Base-by-base conservation (phyloP, 176 grass and related monocot species). In the Alloteropsis semialata region DNA sequence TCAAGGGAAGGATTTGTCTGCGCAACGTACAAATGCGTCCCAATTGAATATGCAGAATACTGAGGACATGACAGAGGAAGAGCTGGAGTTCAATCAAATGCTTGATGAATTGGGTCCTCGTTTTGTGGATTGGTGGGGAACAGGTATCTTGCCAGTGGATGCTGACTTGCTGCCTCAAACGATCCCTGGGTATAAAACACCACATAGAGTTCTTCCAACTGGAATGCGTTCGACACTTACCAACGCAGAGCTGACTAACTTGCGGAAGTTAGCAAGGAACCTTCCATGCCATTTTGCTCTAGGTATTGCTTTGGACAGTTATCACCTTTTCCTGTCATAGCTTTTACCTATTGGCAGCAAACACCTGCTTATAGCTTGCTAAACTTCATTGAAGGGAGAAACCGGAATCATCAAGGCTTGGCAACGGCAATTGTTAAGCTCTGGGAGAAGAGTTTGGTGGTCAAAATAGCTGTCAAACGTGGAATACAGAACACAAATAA, bases 241-340 rank as follows among this genome's bases (percentile, higher is more conserved):
- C n/a, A 93, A 91, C 25, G 41, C 91, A 60, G 96, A 98, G 87
- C 65, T 91, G 14, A 98, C 93, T 54, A 89, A 93, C 87, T 78
- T 98, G 49, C 69, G 91, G 5, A 91, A 93, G 75, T 78, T 92
- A 65, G 92, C 93, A 25, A 91, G 93, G 82, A 75, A 82, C 62
- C 91, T 98, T 44, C 96, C 96, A 55, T 89, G 81, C 79, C 96
- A 98, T 90, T 98, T 98, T 93, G 93, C 96, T 79, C 87, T 98
- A 71, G 96, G 96, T 95, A 90, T 65, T 89, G 33, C 69, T 86
- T 85, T 75, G 8, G 36, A 73, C 51, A 79, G 73, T 57, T 68
- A 63, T 77, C 29, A 53, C 42, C 64, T 74, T 65, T 28, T 3
- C 13, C 6, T 5, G 7, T 33, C 67, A 51, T 67, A 74, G 58